These are phyloP conservation scores for Grigorovia humatica DNA, from an alignment of 805 yeast genomes.

Conservation along the genomic window DNA sequence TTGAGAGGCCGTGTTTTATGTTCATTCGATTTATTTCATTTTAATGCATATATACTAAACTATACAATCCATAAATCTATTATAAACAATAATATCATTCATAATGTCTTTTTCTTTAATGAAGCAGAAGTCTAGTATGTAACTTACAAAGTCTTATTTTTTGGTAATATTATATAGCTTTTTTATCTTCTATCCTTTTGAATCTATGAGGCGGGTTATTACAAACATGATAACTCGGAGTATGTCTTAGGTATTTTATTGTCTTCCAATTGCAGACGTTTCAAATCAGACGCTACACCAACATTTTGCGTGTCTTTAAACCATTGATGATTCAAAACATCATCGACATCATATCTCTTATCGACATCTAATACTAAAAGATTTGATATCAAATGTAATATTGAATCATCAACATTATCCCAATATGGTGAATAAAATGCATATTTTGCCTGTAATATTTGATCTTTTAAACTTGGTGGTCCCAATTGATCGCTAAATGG, in stretches of 20 bases:
- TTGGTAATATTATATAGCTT: neutral
- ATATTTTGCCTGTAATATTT: constrained; percentile 53
- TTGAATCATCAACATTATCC: constrained; percentile 59
- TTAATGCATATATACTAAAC: too few species aligned
- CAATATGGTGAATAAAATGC: constrained; percentile 75
- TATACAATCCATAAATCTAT: too few species aligned
- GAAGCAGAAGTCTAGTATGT: too few species aligned
- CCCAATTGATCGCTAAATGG: constrained; percentile 77
- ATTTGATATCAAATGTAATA: constrained; percentile 53
- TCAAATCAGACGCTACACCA: constrained; percentile 11
- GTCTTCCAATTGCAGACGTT: constrained; percentile 24
- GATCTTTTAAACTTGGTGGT: constrained; percentile 71
- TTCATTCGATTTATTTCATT: too few species aligned
- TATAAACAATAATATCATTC: too few species aligned
- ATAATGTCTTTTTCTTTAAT: too few species aligned
- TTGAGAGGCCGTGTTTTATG: too few species aligned
- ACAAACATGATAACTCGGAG: constrained; percentile 27
- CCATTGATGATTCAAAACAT: constrained; percentile 88
- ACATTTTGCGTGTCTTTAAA: constrained; percentile 25
- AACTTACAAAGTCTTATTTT: neutral
- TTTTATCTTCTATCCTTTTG: neutral
- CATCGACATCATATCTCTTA: constrained; percentile 70
- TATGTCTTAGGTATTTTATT: constrained; percentile 29
- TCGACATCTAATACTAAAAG: constrained; percentile 55
- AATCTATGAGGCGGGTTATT: neutral